These are phyloP conservation scores for Spizellomyces punctatus DNA, from an alignment of 192 early-diverging fungal genomes.

Conservation along the genomic window DNA sequence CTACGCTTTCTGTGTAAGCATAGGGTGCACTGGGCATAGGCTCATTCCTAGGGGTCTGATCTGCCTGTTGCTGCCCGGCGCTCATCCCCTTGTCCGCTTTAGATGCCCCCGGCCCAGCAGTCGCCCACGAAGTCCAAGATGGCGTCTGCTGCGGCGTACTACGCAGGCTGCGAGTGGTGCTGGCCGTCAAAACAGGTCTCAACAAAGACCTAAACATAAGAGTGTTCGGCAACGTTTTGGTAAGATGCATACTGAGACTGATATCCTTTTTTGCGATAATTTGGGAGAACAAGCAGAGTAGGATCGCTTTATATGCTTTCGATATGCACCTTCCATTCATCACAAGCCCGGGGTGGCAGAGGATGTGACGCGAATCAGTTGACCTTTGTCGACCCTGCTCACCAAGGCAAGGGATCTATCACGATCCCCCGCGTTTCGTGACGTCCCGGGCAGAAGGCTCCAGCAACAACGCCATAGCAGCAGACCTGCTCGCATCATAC, in stretches of 20 bases:
- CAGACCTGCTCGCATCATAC: too few species aligned
- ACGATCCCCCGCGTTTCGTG: too few species aligned
- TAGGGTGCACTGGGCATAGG: neutral
- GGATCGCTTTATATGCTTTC: too few species aligned
- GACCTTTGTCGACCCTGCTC: neutral
- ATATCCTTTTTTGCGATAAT: neutral
- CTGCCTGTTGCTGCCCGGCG: neutral
- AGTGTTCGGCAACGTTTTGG: too few species aligned
- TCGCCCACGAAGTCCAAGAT: neutral
- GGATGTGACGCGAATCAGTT: neutral
- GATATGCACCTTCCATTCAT: neutral
- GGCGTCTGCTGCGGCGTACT: neutral
- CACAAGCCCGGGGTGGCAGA: neutral
- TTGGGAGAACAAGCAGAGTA: neutral
- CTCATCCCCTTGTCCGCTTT: neutral
- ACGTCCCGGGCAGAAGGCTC: too few species aligned
- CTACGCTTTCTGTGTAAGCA: neutral
- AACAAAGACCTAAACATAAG: neutral
- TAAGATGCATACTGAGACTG: too few species aligned
- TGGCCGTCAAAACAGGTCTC: neutral
- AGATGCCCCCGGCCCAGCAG: neutral
- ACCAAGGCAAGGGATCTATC: neutral
- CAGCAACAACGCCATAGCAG: too few species aligned
- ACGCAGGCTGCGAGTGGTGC: neutral
- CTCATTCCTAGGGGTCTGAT: neutral